Evolutionary conservation across 257 asterid genomes (phyloP).

Genomic region (Forsythia viridissima): DNA sequence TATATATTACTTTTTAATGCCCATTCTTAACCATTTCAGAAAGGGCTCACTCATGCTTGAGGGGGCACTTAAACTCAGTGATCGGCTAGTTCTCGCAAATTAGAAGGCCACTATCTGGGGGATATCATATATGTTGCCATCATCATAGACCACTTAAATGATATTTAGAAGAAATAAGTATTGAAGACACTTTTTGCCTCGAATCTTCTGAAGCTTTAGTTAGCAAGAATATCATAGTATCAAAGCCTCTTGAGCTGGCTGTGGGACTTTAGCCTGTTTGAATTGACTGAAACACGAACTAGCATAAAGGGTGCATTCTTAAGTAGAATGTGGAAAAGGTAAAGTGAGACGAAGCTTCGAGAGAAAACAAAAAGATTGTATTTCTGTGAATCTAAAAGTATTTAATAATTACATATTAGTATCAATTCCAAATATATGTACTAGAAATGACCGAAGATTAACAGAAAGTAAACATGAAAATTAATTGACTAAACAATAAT

Average conservation of each 20-base stretch:
- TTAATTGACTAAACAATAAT: background rate
- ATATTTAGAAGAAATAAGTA: background rate
- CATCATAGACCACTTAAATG: background rate
- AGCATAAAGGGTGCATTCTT: background rate
- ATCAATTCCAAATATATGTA: background rate
- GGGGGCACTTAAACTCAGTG: background rate
- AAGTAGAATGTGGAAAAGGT: background rate
- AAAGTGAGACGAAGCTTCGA: background rate
- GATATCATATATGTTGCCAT: background rate
- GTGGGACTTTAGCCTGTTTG: background rate
- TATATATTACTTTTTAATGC: background rate
- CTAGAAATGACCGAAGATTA: background rate
- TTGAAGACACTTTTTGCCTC: background rate
- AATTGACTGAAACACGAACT: background rate
- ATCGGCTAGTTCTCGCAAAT: background rate
- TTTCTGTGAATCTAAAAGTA: background rate
- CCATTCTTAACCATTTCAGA: background rate
- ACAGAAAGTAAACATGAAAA: background rate
- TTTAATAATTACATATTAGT: background rate
- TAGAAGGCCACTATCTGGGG: background rate
- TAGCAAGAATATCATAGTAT: background rate
- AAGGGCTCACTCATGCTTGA: background rate
- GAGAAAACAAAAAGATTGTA: background rate
- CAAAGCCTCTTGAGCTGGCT: background rate
- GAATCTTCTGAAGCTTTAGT: background rate